Evolutionary conservation across 495 filamentous ascomycete species (phyloP).

Genomic region (Hypoxylon crocopeplum): DNA sequence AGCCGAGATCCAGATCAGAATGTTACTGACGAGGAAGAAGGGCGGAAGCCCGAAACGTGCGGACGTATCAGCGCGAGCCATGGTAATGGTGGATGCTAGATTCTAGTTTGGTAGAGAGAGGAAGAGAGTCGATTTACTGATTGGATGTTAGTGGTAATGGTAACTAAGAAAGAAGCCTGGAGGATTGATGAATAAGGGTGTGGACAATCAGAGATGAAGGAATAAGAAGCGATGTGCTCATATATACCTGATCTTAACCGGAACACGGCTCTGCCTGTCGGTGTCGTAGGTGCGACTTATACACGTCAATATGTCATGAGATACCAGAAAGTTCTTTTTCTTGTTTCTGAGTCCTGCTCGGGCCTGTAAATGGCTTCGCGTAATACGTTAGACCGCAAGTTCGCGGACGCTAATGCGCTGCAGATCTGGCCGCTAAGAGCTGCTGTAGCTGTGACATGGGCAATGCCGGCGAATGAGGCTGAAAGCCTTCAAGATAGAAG

Average conservation of each 20-base stretch:
- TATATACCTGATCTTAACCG: constrained; percentile 20
- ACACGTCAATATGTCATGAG: constrained; percentile 33
- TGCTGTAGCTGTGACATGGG: constrained; percentile 8
- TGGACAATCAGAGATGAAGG: neutral
- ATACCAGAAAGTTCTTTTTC: constrained; percentile 21
- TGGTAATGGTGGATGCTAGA: neutral
- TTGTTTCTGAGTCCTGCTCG: constrained; percentile 4
- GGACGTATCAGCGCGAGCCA: constrained; percentile 23
- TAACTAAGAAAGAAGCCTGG: too few species aligned
- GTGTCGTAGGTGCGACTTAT: neutral
- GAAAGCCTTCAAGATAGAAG: constrained; percentile 12
- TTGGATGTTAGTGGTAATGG: too few species aligned
- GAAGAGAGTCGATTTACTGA: neutral
- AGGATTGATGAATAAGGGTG: neutral
- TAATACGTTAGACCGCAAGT: constrained; percentile 26
- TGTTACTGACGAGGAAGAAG: constrained; percentile 43
- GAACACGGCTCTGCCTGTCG: constrained; percentile 3
- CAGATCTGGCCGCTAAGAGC: constrained; percentile 25
- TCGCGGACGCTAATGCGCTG: constrained; percentile 28
- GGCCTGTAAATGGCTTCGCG: constrained; percentile 11
- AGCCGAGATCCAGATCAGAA: constrained; percentile 59
- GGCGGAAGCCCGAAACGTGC: constrained; percentile 24
- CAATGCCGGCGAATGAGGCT: constrained; percentile 33
- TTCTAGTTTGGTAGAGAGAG: neutral
- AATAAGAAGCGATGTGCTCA: neutral